A percentile compares a stretch with the other conserved stretches of the same genome.
Evolutionary conservation across 306 rosid genomes (phyloP).

Genomic region (Cicer judaicum): DNA sequence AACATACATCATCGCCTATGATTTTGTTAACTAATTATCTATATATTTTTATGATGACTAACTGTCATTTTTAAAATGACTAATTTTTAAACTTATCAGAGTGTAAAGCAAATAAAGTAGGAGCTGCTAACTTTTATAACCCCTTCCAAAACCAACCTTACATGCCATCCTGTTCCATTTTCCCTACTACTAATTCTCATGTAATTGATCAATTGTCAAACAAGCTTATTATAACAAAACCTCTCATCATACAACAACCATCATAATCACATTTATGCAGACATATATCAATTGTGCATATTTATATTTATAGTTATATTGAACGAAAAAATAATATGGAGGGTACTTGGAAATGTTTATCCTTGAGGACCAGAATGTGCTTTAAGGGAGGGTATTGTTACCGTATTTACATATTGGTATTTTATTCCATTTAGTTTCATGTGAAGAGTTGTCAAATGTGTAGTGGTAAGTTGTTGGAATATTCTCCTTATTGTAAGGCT

Average conservation of each 20-base stretch:
- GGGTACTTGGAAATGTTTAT: not conserved
- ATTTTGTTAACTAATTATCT: not conserved
- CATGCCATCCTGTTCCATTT: too few relatives aligned
- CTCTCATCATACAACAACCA: not conserved
- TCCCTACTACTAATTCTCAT: too few relatives aligned
- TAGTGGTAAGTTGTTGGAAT: conserved; percentile 2
- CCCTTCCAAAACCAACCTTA: too few relatives aligned
- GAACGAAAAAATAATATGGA: too few relatives aligned
- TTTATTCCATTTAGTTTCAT: not conserved
- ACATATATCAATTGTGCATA: not conserved
- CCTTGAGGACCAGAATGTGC: not conserved
- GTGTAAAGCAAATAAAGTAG: too few relatives aligned
- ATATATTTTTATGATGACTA: not conserved
- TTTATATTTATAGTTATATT: too few relatives aligned
- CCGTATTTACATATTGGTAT: too few relatives aligned
- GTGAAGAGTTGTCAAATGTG: not conserved
- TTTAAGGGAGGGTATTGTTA: not conserved
- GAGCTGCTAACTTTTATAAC: too few relatives aligned
- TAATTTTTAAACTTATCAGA: too few relatives aligned
- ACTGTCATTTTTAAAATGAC: not conserved
- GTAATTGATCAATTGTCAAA: too few relatives aligned
- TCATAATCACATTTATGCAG: not conserved
- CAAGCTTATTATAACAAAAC: too few relatives aligned
- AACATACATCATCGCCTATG: too few relatives aligned
- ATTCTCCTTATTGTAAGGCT: not conserved